Conservation (phyloP, 2,329 filamentous ascomycete genomes). For the Aureobasidium sp. region DNA sequence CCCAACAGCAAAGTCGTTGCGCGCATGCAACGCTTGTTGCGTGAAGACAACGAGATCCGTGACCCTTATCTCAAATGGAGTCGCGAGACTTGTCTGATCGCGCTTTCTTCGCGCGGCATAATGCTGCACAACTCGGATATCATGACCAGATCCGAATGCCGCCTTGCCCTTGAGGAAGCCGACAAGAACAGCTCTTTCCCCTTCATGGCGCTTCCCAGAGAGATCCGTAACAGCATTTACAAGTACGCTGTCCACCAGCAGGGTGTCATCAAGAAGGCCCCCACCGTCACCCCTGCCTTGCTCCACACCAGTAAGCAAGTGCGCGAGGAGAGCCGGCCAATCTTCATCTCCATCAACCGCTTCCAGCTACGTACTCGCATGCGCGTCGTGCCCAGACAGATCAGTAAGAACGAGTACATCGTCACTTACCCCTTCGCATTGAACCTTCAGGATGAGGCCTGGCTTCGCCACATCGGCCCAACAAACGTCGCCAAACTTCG, state of each 20-base stretch:
- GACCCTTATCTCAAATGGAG: background rate
- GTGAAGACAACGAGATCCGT: background rate
- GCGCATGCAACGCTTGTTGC: too few species aligned
- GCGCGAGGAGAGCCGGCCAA: background rate
- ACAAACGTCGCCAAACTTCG: background rate
- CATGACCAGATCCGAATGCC: background rate
- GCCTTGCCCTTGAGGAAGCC: background rate
- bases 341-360: background rate
- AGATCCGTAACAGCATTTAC: background rate
- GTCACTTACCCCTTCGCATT: background rate
- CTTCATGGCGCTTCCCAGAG: background rate
- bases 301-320: background rate
- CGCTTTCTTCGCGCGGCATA: background rate
- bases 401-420: background rate
- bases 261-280: too few species aligned
- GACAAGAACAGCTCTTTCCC: background rate
- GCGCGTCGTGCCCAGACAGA: background rate
- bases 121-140: background rate
- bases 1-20: too few species aligned
- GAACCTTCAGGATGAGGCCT: background rate
- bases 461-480: background rate
- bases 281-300: background rate
- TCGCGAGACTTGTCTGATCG: background rate
- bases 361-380: background rate
- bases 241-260: background rate